Base-by-base conservation (phyloP, 495 filamentous ascomycete species). In the Daldinia bambusicola region DNA sequence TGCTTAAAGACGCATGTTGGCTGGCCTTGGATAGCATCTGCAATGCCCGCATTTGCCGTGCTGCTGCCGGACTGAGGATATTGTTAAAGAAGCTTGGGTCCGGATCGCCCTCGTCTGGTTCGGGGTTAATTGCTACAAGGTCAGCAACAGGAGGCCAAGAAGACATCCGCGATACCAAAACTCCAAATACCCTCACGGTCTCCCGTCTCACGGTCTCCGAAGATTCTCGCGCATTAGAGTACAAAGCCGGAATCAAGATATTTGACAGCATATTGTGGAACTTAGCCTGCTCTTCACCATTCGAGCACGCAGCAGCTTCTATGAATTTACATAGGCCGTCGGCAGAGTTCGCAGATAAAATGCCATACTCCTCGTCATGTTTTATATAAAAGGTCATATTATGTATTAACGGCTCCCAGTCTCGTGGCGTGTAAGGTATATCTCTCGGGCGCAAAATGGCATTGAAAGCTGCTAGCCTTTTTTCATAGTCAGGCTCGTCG, bases 31-130 rank as follows among this genome's bases (percentile, higher is more conserved):
- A 89, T 18, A 99, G 80, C 51, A 92, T 83, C 48, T 92, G 91
- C 22, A 98, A 79, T 9, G 96, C 95, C 63, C 93, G 88, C 30
- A 95, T 85, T 69, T 96, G 92, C 70, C 93, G 89, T 61, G 95
- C 91, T 50, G 94, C 90, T 66, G 97, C 96, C 52, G 96, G 95
- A 64, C 96, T 93, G 13, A 98, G 84, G 43, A 97, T 87, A 69
- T 97, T 97, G 78, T 84, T 91, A 81, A 98, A 98, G 81, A 98
- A 97, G 7, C 91, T 95, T 2, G 93, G 91, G 74, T 98, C 93
- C 41, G 97, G 89, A 5, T 83, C 79, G 18, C 74, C 71, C 16
- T 84, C 82, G 50, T 97, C 95, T 57, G 91, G 88, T 2, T 84
- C 87, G 37, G 90, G 88, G 36, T 95, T 87, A 22, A 99, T 85